Base-by-base conservation (phyloP, 129 eudicot species). In the Pittosporum tobira region DNA sequence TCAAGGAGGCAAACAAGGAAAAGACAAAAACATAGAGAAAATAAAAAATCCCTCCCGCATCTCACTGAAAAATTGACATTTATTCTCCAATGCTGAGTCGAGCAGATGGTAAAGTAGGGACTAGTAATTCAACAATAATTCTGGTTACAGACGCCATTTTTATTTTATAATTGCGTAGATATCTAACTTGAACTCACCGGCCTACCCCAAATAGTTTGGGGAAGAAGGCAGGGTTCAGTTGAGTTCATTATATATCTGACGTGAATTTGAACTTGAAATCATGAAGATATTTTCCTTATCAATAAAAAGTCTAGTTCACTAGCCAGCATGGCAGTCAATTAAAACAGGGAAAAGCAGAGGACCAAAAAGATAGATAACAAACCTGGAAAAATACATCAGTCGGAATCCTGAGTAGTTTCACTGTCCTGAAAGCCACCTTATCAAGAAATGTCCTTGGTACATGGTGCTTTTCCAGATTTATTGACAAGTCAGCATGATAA, bases 381-480 rank as follows among this genome's bases (percentile, higher is more conserved):
- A 91, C 99, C 99, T 48, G 54, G 69, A 91, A 91, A 67, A 91
- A 91, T 4, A 91, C 0, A 79, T 91, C 94, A 0, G 96, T 91
- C 8, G 96, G 99, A 57, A 91, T 49, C 40, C 99, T 78, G 47
- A 91, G 76, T 40, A 86, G 77, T 71, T 91, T 91, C 66, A 91
- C 99, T 2, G 96, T 86, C 76, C 88, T 70, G 75, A 22, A 81
- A 42, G 99, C 99, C 63, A 91, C 72, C 77, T 74, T 91, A 72
- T 91, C 99, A 6, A 59, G 16, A 55, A 91, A 81, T 62, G 81
- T 86, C 82, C 76, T 86, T 2, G 99, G 99, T 20, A 61, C 88
- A 67, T 91, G 99, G 78, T 91, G 99, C 80, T 83, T 91, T 18
- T 73, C 67, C 16, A 91, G 93, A 76, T 87, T 96, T 27, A 91